Conservation (phyloP, 2,329 filamentous ascomycete species). For the Xylaria digitata region DNA sequence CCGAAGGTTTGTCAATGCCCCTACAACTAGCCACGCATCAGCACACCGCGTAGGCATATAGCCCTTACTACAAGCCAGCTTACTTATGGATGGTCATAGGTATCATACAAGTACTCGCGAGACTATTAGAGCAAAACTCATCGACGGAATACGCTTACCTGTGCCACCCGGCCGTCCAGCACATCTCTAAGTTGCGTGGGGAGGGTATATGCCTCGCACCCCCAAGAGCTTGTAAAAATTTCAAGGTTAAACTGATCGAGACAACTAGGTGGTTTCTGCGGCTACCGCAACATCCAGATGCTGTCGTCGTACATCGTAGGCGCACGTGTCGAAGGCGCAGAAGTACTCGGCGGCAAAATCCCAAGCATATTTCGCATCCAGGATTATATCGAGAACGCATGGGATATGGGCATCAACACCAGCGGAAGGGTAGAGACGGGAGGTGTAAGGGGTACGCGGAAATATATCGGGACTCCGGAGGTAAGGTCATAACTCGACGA, state of each 20-base stretch:
- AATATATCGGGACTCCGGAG: constrained; percentile 95
- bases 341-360: constrained; percentile 69
- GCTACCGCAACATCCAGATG: constrained; percentile 96
- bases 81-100: constrained; percentile 49
- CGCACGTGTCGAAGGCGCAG: constrained; percentile 64
- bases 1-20: constrained; percentile 57
- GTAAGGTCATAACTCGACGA: constrained; percentile 57
- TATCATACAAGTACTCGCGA: constrained; percentile 71
- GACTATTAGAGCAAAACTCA: constrained; percentile 72
- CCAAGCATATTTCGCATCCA: constrained; percentile 87
- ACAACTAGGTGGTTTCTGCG: constrained; percentile 82
- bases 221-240: neutral
- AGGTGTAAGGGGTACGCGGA: constrained; percentile 86
- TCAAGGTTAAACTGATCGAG: constrained; percentile 10
- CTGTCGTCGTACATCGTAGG: constrained; percentile 81
- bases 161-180: constrained; percentile 79
- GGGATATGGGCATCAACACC: constrained; percentile 85
- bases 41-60: neutral
- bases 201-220: constrained; percentile 65
- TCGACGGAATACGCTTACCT: constrained; percentile 78
- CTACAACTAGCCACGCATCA: neutral
- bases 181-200: constrained; percentile 82
- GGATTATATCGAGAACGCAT: constrained; percentile 86
- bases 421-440: constrained; percentile 84
- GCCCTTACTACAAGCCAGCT: neutral